These are phyloP conservation scores for Ascomycota sp. DNA, from an alignment of 2,329 filamentous ascomycete species.

Conservation along the genomic window DNA sequence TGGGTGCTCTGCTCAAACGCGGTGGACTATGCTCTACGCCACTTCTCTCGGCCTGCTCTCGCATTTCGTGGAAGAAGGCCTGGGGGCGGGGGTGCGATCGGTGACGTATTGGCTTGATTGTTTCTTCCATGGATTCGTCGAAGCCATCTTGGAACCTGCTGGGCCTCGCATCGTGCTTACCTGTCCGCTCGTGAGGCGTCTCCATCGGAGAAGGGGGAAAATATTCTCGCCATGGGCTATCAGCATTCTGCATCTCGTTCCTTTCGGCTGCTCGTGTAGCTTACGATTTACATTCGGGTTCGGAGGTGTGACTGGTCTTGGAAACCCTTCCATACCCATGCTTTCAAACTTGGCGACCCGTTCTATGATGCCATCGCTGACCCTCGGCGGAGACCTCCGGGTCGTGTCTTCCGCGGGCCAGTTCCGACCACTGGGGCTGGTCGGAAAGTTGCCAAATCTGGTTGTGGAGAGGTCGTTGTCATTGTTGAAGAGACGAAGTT, in stretches of 20 bases:
- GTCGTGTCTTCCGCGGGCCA: conserved; percentile 32
- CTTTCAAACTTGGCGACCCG: conserved; percentile 39
- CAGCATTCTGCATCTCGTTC: neutral
- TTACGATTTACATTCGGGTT: conserved; percentile 39
- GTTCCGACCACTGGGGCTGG: conserved; percentile 22
- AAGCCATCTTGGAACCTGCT: conserved; percentile 38
- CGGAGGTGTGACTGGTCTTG: conserved; percentile 41
- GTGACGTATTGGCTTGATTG: conserved; percentile 33
- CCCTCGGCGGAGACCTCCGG: conserved; percentile 21
- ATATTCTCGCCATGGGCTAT: conserved; percentile 22
- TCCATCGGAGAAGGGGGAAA: conserved; percentile 48
- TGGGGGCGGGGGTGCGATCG: conserved; percentile 22
- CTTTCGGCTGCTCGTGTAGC: conserved; percentile 6
- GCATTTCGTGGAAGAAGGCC: conserved; percentile 37
- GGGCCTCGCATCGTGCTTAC: conserved; percentile 20
- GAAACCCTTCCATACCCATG: conserved; percentile 21
- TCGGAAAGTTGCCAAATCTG: conserved; percentile 27
- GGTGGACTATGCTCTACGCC: conserved; percentile 33
- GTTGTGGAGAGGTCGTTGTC: conserved; percentile 27
- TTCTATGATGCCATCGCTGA: conserved; percentile 41
- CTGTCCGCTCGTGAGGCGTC: conserved; percentile 31
- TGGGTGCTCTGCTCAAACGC: conserved; percentile 26
- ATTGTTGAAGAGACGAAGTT: conserved; percentile 28
- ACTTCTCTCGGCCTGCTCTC: conserved; percentile 31
- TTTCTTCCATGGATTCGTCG: conserved; percentile 47